Conservation (phyloP, 1,284 basidiomycete species). For the Pyrrhoderma noxium region DNA sequence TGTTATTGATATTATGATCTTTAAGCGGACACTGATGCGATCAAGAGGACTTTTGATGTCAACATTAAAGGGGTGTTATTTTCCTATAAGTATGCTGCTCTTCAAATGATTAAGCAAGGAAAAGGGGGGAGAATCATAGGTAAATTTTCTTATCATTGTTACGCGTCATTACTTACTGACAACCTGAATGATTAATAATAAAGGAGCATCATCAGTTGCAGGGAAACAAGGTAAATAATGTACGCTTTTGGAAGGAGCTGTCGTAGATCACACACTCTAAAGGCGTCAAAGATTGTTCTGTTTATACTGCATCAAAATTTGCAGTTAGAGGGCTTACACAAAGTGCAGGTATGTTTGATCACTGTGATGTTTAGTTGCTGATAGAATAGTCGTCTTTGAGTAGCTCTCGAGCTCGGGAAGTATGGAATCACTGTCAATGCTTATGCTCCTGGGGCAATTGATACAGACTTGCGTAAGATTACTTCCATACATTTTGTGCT, state of each 20-base stretch:
- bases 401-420: constrained; percentile 16
- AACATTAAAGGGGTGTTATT: constrained; percentile 18
- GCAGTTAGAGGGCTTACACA: constrained; percentile 14
- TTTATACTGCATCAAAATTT: constrained; percentile 14
- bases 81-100: constrained; percentile 19
- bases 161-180: not conserved
- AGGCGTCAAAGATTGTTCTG: not conserved
- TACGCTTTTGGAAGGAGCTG: not conserved
- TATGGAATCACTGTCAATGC: constrained; percentile 18
- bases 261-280: not conserved
- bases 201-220: constrained; percentile 8
- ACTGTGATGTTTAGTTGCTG: not conserved
- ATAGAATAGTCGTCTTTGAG: too few relatives aligned
- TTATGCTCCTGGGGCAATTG: constrained; percentile 13
- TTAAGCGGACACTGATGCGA: constrained; percentile 1
- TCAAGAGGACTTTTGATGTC: constrained; percentile 12
- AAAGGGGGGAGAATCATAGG: constrained; percentile 18
- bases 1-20: too few relatives aligned
- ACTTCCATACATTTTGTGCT: not conserved
- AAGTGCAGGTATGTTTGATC: constrained; percentile 4
- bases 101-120: constrained; percentile 20
- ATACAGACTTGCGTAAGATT: constrained; percentile 4
- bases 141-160: not conserved
- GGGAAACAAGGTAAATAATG: constrained; percentile 2
- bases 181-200: constrained; percentile 2